Evolutionary conservation across 179 eudicot genomes (phyloP).

Genomic region (Vitellaria paradoxa): DNA sequence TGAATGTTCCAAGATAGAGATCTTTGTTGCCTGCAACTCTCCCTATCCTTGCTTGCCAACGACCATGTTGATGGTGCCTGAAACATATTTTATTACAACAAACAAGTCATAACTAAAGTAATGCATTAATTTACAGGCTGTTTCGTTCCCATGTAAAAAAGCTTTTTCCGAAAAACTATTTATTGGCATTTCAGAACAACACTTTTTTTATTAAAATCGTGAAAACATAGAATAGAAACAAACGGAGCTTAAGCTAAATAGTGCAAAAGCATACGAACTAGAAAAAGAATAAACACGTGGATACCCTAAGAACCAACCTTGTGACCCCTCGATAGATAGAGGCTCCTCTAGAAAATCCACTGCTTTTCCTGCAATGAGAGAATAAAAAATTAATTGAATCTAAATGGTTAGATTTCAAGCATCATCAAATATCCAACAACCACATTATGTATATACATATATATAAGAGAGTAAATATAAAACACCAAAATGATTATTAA

Average conservation of each 20-base stretch:
- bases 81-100: background rate
- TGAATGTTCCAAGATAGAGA: slow-evolving; percentile 82
- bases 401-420: background rate
- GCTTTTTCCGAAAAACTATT: too few species aligned
- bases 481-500: background rate
- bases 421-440: background rate
- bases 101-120: background rate
- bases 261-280: too few species aligned
- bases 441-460: background rate
- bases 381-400: background rate
- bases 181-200: too few species aligned
- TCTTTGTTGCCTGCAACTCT: slow-evolving; percentile 92
- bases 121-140: background rate
- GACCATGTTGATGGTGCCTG: slow-evolving; percentile 93
- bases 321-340: slow-evolving; percentile 91
- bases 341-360: slow-evolving; percentile 92
- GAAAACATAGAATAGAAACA: too few species aligned
- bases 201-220: too few species aligned
- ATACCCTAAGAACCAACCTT: slow-evolving; percentile 33
- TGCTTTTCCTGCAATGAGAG: slow-evolving; percentile 60
- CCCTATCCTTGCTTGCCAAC: slow-evolving; percentile 94
- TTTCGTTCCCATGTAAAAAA: too few species aligned
- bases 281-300: too few species aligned
- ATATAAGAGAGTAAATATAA: background rate
- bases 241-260: too few species aligned